These are phyloP conservation scores for Epichloe baconii DNA, from an alignment of 2,329 filamentous ascomycete species.

Conservation along the genomic window DNA sequence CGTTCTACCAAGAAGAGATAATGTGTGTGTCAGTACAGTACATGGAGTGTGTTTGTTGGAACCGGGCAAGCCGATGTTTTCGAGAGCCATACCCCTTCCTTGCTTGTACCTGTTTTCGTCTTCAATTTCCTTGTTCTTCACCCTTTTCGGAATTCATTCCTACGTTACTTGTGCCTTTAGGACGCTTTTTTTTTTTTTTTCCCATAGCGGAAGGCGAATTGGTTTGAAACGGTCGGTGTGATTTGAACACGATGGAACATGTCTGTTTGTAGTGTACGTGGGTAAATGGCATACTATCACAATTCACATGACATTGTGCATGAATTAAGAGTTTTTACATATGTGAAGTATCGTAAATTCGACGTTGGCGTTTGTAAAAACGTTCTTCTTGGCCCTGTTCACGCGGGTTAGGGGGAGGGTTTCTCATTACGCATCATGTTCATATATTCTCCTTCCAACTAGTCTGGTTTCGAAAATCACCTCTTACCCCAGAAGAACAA, in stretches of 20 bases:
- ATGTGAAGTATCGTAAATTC: too few relatives aligned
- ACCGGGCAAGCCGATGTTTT: too few relatives aligned
- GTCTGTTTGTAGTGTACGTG: not conserved
- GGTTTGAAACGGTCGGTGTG: not conserved
- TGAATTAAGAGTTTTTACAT: not conserved
- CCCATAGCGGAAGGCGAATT: constrained; percentile 18
- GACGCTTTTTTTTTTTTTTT: not conserved
- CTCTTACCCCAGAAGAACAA: constrained; percentile 34
- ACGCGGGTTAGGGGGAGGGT: not conserved
- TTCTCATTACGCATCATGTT: not conserved
- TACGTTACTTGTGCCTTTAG: not conserved
- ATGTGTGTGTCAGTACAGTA: too few relatives aligned
- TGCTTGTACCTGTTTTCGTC: not conserved
- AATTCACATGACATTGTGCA: not conserved
- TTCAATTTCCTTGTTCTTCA: not conserved
- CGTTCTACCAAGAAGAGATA: too few relatives aligned
- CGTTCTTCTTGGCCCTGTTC: too few relatives aligned
- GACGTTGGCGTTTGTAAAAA: too few relatives aligned
- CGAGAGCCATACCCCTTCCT: not conserved
- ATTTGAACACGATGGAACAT: constrained; percentile 2
- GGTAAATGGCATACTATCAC: not conserved
- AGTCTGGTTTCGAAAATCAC: too few relatives aligned
- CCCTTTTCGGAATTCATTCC: not conserved
- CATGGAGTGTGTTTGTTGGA: too few relatives aligned
- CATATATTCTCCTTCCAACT: not conserved